Conservation (phyloP, 306 rosid species). For the Pterocarpus santalinus region DNA sequence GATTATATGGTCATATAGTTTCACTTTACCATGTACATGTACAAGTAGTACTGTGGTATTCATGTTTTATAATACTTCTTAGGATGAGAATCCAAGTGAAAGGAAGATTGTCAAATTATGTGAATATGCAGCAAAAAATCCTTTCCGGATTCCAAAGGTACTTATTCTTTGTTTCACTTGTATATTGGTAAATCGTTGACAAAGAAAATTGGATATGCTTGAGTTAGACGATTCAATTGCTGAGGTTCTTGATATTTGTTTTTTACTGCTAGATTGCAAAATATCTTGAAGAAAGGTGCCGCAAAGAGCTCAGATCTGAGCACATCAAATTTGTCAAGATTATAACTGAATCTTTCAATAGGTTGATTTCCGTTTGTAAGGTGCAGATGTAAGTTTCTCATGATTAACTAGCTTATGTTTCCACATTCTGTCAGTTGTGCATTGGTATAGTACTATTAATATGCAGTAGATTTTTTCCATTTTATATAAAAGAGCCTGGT, state of each 20-base stretch:
- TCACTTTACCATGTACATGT: conserved; percentile 13
- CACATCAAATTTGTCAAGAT: conserved; percentile 73
- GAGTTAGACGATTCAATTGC: conserved; percentile 37
- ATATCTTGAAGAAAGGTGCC: conserved; percentile 95
- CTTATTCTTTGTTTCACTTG: conserved; percentile 20
- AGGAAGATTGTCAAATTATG: conserved; percentile 91
- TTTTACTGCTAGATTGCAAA: conserved; percentile 75
- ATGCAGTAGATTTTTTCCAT: conserved; percentile 2
- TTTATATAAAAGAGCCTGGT: neutral
- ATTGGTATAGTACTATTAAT: conserved; percentile 12
- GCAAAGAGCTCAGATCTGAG: conserved; percentile 80
- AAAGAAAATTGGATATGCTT: neutral
- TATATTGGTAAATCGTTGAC: neutral
- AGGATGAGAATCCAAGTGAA: conserved; percentile 87
- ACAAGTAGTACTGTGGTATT: conserved; percentile 32
- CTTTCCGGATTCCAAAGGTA: conserved; percentile 95
- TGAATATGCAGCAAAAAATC: conserved; percentile 93
- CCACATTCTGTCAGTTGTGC: conserved; percentile 17
- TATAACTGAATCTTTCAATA: conserved; percentile 76
- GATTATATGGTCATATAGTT: neutral
- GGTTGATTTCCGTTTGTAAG: conserved; percentile 86
- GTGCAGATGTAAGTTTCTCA: conserved; percentile 86
- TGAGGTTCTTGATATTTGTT: conserved; percentile 40
- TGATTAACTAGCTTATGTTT: conserved; percentile 29
- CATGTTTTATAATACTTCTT: conserved; percentile 41